A percentile compares a stretch with the other conserved stretches of the same genome.
phyloP scores from a whole-genome alignment of 2,329 filamentous ascomycete genomes.

The Cadophora malorum region DNA sequence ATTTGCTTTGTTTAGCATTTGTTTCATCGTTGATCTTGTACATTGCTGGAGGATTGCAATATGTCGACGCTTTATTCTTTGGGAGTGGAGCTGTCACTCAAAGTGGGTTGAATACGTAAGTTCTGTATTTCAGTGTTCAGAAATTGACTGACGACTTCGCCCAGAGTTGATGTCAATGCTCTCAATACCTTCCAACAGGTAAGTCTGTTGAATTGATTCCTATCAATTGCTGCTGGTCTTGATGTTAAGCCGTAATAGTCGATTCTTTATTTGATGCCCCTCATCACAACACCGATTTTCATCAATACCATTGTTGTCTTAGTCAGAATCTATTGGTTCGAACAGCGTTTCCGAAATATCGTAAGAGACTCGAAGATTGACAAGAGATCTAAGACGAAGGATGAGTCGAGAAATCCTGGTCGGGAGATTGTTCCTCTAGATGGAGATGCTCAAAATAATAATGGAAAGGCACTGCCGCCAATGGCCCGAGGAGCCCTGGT shows the following conservation, averaged over 20 bases:
- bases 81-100: constrained; percentile 87
- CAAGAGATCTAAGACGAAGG: constrained; percentile 67
- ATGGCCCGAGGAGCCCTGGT: background rate
- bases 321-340: constrained; percentile 95
- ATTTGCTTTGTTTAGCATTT: constrained; percentile 79
- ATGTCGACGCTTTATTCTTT: constrained; percentile 93
- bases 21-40: constrained; percentile 78
- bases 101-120: constrained; percentile 81
- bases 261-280: constrained; percentile 72
- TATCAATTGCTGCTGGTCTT: background rate
- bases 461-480: background rate
- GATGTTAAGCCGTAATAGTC: constrained; percentile 69
- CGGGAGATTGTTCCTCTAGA: constrained; percentile 52
- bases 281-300: constrained; percentile 82
- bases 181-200: constrained; percentile 77
- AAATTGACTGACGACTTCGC: background rate
- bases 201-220: constrained; percentile 45
- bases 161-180: constrained; percentile 62
- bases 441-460: constrained; percentile 51
- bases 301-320: constrained; percentile 89
- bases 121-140: background rate
- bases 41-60: constrained; percentile 66
- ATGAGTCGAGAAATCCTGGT: constrained; percentile 57
- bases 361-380: constrained; percentile 73
- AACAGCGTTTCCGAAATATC: constrained; percentile 89